Base-by-base conservation (phyloP, 1,284 basidiomycete species). In the Cutaneotrichosporon sp. region DNA sequence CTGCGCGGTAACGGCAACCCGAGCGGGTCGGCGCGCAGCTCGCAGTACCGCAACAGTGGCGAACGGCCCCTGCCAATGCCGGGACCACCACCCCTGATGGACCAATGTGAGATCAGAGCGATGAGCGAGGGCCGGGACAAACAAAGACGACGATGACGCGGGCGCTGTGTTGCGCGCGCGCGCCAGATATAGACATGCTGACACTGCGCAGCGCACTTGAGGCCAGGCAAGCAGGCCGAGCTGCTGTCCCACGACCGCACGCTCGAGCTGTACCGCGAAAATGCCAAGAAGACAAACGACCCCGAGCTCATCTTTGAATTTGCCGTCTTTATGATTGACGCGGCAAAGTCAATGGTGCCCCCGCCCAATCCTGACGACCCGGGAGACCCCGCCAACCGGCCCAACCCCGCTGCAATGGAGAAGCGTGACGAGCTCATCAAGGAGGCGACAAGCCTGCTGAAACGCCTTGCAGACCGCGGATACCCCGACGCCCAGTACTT, bases 271-370 rank as follows among this genome's bases (percentile, higher is more conserved):
- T 98, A 98, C 78, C 87, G 96, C 40, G 84, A 87, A 44, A 98
- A 98, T 72, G 94, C 94, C 22, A 97, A 96, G 78, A 98, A 97
- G 79, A 96, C 92, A 0, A 92, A 97, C 77, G 92, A 98, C 74
- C 93, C 94, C 0, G 90, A 96, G 70, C 80, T 97, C 55, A 94
- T 94, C 72, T 98, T 94, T 77, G 94, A 98, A 75, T 94, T 98
- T 65, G 90, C 93, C 48, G 90, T 94, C 14, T 97, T 98, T 79
- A 93, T 97, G 88, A 87, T 98, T 66, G 96, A 97, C 70, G 90
- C 93, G 34, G 86, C 88, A 51, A 93, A 93, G 76, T 84, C 85
- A 1, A 82, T 90, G 73, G 68, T 72, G 35, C 63, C 66, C 57
- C 43, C 84, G 10, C 46, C 61, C 4, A 56, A 56, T 50, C 59